These are phyloP conservation scores for Trichomonas gallinae DNA, from an alignment of 208 protist species.

Conservation along the genomic window DNA sequence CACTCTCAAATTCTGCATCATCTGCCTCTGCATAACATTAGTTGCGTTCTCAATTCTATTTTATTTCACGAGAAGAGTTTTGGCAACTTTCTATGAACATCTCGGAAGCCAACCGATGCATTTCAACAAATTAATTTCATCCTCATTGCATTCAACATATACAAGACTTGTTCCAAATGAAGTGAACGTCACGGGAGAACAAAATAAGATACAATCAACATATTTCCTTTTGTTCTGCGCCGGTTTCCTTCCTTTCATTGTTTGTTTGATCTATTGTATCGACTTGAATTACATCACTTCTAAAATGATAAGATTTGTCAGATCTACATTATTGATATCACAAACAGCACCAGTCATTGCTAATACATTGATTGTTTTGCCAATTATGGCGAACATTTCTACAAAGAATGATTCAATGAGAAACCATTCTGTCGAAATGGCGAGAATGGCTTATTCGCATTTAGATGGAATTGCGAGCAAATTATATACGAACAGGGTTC, in stretches of 20 bases:
- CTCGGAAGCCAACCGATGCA: background rate
- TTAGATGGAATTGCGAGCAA: background rate
- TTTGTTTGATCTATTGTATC: background rate
- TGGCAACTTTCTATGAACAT: background rate
- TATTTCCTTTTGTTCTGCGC: background rate
- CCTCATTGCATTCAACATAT: background rate
- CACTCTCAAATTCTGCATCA: background rate
- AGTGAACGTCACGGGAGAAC: background rate
- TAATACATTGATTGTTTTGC: background rate
- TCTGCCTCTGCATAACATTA: background rate
- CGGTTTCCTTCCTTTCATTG: background rate
- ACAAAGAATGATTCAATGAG: background rate
- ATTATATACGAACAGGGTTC: background rate
- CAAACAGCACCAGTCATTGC: background rate
- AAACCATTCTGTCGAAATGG: background rate
- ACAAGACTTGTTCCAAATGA: background rate
- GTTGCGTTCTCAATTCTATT: background rate
- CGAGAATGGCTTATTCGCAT: background rate
- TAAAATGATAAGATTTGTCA: background rate
- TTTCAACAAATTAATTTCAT: background rate
- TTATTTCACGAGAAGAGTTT: background rate
- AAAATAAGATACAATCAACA: background rate
- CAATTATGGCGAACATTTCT: background rate
- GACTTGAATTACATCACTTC: background rate
- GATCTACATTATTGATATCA: background rate